A percentile compares a stretch with the other conserved stretches of the same genome.
Evolutionary conservation across 1,284 basidiomycete genomes (phyloP).

Genomic region (Rhodotorula mucilaginosa): DNA sequence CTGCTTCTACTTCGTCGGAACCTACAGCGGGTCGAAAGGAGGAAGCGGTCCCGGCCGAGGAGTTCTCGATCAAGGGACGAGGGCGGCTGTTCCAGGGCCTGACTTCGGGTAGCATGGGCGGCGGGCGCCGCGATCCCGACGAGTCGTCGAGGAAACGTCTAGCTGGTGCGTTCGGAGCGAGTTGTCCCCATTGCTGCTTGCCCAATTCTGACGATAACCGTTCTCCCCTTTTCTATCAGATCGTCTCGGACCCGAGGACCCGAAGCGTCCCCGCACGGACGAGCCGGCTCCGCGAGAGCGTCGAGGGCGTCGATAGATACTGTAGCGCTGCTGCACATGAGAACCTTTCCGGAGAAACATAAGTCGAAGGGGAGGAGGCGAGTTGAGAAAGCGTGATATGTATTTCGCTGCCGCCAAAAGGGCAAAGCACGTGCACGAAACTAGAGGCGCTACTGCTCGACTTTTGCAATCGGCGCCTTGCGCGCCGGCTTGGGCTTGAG

Average conservation of each 20-base stretch:
- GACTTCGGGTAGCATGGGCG: neutral
- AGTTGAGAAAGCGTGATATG: neutral
- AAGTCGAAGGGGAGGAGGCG: neutral
- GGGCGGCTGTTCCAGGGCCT: constrained; percentile 16
- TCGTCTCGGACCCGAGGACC: constrained; percentile 17
- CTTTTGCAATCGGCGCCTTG: constrained; percentile 57
- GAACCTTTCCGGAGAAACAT: neutral
- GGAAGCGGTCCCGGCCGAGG: neutral
- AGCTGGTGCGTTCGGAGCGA: constrained; percentile 7
- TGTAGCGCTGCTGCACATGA: too few relatives aligned
- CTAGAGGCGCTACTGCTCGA: constrained; percentile 21
- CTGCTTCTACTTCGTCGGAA: neutral
- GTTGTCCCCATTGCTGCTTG: neutral
- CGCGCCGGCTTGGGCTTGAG: constrained; percentile 88
- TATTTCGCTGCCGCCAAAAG: neutral
- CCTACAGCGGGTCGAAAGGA: neutral
- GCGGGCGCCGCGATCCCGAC: constrained; percentile 1
- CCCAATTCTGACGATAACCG: neutral
- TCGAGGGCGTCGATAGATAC: neutral
- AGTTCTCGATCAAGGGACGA: constrained; percentile 16
- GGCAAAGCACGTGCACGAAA: too few relatives aligned
- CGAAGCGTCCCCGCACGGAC: constrained; percentile 29
- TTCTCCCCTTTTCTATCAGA: neutral
- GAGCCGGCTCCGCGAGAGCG: constrained; percentile 1
- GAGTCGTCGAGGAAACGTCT: constrained; percentile 13